phyloP scores from a whole-genome alignment of 2,329 filamentous ascomycete genomes.

The Cladobotryum protrusum region DNA sequence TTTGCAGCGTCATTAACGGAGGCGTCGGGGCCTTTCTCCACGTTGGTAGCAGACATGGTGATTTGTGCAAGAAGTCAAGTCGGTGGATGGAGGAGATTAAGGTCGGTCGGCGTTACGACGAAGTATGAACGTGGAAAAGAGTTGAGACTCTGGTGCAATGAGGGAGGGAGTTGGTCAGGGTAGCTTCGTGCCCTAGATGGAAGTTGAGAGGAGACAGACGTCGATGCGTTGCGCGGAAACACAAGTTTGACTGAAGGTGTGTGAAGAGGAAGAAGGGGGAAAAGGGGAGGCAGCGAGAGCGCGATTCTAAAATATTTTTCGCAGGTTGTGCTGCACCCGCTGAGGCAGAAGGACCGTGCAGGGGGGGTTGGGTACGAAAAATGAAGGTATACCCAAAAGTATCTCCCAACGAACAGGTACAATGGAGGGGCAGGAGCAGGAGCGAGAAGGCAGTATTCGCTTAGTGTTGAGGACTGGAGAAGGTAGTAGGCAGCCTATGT shows the following conservation, averaged over 20 bases:
- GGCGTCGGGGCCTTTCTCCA: slow-evolving; percentile 59
- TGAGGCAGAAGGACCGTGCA: slow-evolving; percentile 11
- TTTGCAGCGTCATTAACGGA: slow-evolving; percentile 73
- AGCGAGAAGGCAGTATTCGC: not conserved
- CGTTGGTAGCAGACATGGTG: slow-evolving; percentile 72
- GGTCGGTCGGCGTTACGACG: slow-evolving; percentile 38
- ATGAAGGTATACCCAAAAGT: slow-evolving; percentile 5
- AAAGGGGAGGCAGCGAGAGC: slow-evolving; percentile 24
- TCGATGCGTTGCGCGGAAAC: slow-evolving; percentile 43
- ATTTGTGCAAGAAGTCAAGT: slow-evolving; percentile 22
- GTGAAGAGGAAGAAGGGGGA: slow-evolving; percentile 33
- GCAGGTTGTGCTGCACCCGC: slow-evolving; percentile 7
- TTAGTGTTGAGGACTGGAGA: not conserved
- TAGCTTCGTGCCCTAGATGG: slow-evolving; percentile 85
- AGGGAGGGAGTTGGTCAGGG: slow-evolving; percentile 56
- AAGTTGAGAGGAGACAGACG: slow-evolving; percentile 38
- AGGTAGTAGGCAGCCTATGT: not conserved
- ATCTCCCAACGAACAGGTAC: not conserved
- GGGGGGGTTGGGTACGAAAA: slow-evolving; percentile 9
- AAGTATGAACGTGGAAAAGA: slow-evolving; percentile 36
- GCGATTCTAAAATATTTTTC: slow-evolving; percentile 39
- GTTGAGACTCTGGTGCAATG: slow-evolving; percentile 64
- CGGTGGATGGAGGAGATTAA: slow-evolving; percentile 34
- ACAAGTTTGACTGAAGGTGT: slow-evolving; percentile 38
- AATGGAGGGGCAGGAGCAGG: slow-evolving; percentile 6